Evolutionary conservation across 176 grass and related monocot genomes (phyloP).

Genomic region (Juncus effusus): DNA sequence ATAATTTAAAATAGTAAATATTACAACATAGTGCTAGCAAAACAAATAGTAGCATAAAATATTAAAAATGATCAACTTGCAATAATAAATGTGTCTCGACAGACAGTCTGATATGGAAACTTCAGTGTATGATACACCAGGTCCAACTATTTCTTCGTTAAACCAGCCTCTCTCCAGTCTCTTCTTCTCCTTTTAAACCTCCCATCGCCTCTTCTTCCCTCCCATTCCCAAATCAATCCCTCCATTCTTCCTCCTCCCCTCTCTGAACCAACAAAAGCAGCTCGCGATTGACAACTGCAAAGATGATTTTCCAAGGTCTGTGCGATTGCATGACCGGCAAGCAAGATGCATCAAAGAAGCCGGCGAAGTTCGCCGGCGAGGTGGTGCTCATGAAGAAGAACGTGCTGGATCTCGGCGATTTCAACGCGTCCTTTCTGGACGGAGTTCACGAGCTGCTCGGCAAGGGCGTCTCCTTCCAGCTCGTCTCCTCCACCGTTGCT

Average conservation of each 20-base stretch:
- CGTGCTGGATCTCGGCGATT: constrained; percentile 64
- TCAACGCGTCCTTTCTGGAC: constrained; percentile 50
- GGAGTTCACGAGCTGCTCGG: constrained; percentile 49
- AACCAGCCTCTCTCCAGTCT: not conserved
- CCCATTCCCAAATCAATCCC: not conserved
- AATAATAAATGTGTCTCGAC: no score
- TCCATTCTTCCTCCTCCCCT: not conserved
- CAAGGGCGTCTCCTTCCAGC: constrained; percentile 50
- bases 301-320: constrained; percentile 10
- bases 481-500: constrained; percentile 54
- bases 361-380: constrained; percentile 31
- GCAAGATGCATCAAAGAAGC: constrained; percentile 18
- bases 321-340: constrained; percentile 23
- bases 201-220: not conserved
- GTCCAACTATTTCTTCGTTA: not conserved
- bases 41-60: no score
- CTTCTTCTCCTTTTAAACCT: not conserved
- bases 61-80: no score
- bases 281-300: not conserved
- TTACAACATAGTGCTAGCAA: no score
- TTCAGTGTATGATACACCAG: not conserved
- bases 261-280: not conserved
- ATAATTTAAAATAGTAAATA: no score
- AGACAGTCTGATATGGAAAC: no score
- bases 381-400: constrained; percentile 66